A percentile compares a stretch with the other conserved stretches of the same genome.
phyloP scores from a whole-genome alignment of 1,139 yeast species.

The Petasospora rhodanensis region DNA sequence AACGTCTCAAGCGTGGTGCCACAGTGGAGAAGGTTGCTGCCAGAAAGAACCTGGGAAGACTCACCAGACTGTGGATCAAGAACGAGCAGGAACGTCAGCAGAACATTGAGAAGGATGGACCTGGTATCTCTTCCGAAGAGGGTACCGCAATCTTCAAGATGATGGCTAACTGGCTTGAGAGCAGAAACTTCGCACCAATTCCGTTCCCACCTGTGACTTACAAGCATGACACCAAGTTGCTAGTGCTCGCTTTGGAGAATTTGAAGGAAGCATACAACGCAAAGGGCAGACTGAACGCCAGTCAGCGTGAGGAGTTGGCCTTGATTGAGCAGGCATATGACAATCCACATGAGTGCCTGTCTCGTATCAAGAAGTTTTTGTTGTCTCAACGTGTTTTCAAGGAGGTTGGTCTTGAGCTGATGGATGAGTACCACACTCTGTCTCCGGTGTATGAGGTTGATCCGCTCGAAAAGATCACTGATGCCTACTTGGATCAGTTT shows the following conservation, averaged over 20 bases:
- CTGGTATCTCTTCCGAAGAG: slow-evolving; percentile 79
- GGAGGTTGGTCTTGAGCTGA: slow-evolving; percentile 84
- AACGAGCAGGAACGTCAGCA: slow-evolving; percentile 88
- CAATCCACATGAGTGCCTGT: slow-evolving; percentile 89
- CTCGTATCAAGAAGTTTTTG: slow-evolving; percentile 75
- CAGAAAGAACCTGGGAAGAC: slow-evolving; percentile 84
- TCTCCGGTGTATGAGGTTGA: slow-evolving; percentile 86
- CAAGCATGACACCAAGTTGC: slow-evolving; percentile 87
- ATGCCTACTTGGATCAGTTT: slow-evolving; percentile 93
- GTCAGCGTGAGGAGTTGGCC: slow-evolving; percentile 89
- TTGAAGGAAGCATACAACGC: slow-evolving; percentile 79
- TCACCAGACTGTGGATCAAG: slow-evolving; percentile 89
- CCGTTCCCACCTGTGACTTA: slow-evolving; percentile 93
- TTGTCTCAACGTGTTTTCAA: slow-evolving; percentile 90
- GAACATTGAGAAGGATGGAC: slow-evolving; percentile 80
- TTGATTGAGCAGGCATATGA: slow-evolving; percentile 95
- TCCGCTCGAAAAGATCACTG: slow-evolving; percentile 92
- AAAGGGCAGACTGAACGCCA: slow-evolving; percentile 78
- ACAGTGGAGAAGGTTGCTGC: slow-evolving; percentile 94
- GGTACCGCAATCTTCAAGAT: slow-evolving; percentile 84
- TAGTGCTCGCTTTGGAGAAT: slow-evolving; percentile 85
- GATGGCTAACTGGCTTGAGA: slow-evolving; percentile 91
- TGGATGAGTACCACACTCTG: slow-evolving; percentile 82
- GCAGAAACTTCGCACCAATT: slow-evolving; percentile 77
- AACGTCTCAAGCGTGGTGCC: slow-evolving; percentile 80